Conservation (phyloP, 2,329 filamentous ascomycete species). For the Scedosporium minutisporum region DNA sequence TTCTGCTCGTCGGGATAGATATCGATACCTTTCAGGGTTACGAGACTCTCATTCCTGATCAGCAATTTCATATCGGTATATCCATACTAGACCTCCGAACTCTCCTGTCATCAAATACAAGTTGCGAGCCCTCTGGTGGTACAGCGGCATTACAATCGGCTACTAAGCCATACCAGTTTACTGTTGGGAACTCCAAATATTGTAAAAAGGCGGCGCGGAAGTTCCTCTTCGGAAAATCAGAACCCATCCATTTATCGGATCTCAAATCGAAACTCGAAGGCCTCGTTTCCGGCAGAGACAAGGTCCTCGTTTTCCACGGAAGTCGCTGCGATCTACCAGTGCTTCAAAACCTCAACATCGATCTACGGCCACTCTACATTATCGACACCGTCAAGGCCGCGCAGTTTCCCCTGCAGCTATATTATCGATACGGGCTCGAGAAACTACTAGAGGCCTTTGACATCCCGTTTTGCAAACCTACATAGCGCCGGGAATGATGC, state of each 20-base stretch:
- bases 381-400: too few species aligned
- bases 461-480: too few species aligned
- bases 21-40: constrained; percentile 11
- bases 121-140: too few species aligned
- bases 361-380: too few species aligned
- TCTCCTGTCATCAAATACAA: background rate
- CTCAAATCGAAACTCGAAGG: constrained; percentile 4
- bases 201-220: constrained; percentile 10
- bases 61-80: constrained; percentile 8
- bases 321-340: constrained; percentile 7
- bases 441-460: too few species aligned
- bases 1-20: constrained; percentile 10
- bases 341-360: constrained; percentile 7
- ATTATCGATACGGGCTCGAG: too few species aligned
- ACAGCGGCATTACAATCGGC: background rate
- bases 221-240: constrained; percentile 7
- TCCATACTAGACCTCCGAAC: constrained; percentile 7
- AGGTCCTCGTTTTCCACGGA: constrained; percentile 5
- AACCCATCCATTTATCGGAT: constrained; percentile 2
- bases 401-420: too few species aligned
- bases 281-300: constrained; percentile 5
- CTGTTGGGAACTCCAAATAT: constrained; percentile 4
- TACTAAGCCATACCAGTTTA: constrained; percentile 9
- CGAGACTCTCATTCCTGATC: constrained; percentile 5
- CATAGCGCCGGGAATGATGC: too few species aligned